Conservation (phyloP, 2,329 filamentous ascomycete genomes). For the Bipolaris zeicola region DNA sequence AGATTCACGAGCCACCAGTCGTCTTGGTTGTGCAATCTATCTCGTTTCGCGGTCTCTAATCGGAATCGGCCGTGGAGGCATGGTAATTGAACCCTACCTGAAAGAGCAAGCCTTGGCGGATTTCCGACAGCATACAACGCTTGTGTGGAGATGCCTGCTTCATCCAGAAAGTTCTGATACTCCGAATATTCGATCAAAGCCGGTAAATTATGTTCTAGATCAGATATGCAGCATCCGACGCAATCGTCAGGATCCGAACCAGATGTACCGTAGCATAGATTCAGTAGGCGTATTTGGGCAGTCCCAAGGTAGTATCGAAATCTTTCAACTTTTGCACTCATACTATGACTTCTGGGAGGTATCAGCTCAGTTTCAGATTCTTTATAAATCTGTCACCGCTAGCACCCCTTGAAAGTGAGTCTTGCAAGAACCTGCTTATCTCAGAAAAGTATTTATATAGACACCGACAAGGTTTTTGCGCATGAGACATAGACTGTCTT, state of each 20-base stretch:
- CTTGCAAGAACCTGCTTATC: too few species aligned
- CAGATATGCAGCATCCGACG: constrained; percentile 11
- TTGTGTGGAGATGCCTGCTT: neutral
- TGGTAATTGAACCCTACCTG: constrained; percentile 4
- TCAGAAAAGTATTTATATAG: constrained; percentile 9
- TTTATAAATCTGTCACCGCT: constrained; percentile 7
- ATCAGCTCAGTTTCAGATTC: neutral
- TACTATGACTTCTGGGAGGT: neutral
- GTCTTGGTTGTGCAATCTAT: neutral
- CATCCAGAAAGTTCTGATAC: constrained; percentile 2
- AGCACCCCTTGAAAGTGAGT: neutral
- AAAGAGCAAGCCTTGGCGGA: constrained; percentile 10
- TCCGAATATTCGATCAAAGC: constrained; percentile 6
- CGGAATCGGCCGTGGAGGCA: constrained; percentile 15
- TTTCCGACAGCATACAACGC: constrained; percentile 7
- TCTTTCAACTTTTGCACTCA: constrained; percentile 5
- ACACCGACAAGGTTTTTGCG: neutral
- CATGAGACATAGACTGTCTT: neutral
- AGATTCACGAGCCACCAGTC: constrained; percentile 19
- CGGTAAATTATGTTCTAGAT: constrained; percentile 19
- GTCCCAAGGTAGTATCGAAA: constrained; percentile 15
- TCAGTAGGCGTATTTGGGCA: constrained; percentile 6
- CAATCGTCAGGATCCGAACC: constrained; percentile 8
- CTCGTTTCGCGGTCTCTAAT: constrained; percentile 10
- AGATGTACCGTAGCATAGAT: constrained; percentile 15